These are phyloP conservation scores for Rhododendron simsii DNA, from an alignment of 148 eudicot genomes.

Conservation along the genomic window DNA sequence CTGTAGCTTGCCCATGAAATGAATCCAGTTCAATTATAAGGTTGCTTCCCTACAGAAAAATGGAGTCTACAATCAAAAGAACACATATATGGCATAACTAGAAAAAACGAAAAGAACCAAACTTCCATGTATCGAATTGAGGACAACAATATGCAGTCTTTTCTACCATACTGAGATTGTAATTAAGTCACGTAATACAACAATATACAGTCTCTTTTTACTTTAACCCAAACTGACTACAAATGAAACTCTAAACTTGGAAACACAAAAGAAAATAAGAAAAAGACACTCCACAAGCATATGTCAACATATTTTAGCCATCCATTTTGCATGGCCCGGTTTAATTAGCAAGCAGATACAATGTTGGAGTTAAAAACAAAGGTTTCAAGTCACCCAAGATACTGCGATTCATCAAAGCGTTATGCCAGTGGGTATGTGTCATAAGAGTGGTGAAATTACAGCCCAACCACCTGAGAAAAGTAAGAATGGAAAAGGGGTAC, in stretches of 20 bases:
- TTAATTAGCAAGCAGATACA: not conserved
- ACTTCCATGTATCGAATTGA: not conserved
- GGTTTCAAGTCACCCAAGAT: not conserved
- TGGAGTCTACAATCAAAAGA: not conserved
- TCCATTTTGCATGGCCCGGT: not conserved
- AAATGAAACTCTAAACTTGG: not conserved
- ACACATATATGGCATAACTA: not conserved
- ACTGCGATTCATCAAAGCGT: not conserved
- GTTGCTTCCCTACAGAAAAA: conserved; percentile 59
- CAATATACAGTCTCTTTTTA: not conserved
- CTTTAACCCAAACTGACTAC: not conserved
- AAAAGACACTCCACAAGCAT: not conserved
- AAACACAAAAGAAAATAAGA: not conserved
- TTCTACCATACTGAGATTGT: not conserved
- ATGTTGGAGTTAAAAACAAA: not conserved
- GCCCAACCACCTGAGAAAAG: not conserved
- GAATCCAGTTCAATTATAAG: conserved; percentile 73
- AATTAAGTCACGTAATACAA: not conserved
- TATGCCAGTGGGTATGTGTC: not conserved
- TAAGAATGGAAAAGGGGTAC: not conserved
- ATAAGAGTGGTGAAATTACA: not conserved
- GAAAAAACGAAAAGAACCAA: not conserved
- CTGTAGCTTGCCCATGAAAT: conserved; percentile 84
- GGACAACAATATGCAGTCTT: not conserved
- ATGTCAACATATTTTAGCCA: not conserved